phyloP scores from a whole-genome alignment of 2,329 filamentous ascomycete genomes.

The Verticillium dahliae region DNA sequence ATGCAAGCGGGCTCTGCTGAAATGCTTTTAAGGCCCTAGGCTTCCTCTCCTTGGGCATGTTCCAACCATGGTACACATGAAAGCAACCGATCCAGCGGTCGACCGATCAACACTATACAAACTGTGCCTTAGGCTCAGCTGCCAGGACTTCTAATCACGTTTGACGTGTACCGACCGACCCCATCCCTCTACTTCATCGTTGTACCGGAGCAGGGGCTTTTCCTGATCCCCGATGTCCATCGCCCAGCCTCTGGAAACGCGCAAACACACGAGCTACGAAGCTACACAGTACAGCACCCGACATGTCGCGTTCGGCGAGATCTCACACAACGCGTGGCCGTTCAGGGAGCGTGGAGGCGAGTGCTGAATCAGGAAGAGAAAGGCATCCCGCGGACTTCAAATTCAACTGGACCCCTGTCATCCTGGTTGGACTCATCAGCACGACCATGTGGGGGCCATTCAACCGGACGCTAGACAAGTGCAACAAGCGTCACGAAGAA shows the following conservation, averaged over 20 bases:
- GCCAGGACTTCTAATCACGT: no score
- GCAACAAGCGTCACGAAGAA: slow-evolving; percentile 10
- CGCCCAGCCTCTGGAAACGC: no score
- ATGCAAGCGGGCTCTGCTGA: no score
- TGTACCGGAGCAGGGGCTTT: no score
- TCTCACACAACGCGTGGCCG: slow-evolving; percentile 15
- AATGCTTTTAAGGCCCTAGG: no score
- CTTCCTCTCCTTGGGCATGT: no score
- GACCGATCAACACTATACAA: no score
- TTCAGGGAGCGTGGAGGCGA: slow-evolving; percentile 29
- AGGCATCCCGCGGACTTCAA: slow-evolving; percentile 30
- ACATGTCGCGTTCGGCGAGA: neutral
- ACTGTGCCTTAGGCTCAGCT: no score
- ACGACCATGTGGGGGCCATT: slow-evolving; percentile 29
- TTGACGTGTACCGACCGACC: no score
- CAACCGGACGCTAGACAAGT: slow-evolving; percentile 29
- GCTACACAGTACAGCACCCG: slow-evolving; percentile 13
- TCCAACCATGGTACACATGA: neutral
- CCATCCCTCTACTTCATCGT: no score
- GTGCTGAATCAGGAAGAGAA: slow-evolving; percentile 28
- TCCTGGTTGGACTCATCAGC: slow-evolving; percentile 29
- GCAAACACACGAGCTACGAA: neutral
- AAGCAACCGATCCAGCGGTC: neutral
- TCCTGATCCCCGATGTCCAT: no score
- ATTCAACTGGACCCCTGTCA: slow-evolving; percentile 33